Evolutionary conservation across 306 rosid species (phyloP), one percentile per base, ranked within the genome.

Genomic region (Malus orientalis): DNA sequence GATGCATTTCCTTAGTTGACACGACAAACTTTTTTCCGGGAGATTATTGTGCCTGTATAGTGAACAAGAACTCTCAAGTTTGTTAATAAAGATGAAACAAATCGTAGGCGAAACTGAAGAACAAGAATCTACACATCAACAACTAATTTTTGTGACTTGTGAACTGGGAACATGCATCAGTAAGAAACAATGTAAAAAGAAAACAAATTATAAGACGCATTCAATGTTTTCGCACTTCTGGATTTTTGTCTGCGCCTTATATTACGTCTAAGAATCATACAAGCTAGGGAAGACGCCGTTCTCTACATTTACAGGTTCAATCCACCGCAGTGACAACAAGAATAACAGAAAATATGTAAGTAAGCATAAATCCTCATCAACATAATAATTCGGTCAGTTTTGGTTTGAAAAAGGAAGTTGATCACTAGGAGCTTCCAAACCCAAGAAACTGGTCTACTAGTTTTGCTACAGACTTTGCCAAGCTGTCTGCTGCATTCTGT

Each of bases 361-460:
- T 19, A 15, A 8, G 1, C 12, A 7, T 33, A 32, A 64, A 18
- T 20, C 29, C 66, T 20, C 75, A 71, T 20, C 8, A 23, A 11
- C 29, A 51, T 32, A 15, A 20, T n/a, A 13, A 57, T 13, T 22
- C 63, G 2, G 54, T 33, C 23, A 57, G 55, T 5, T 58, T 14
- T 0, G 23, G 15, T 8, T 59, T 73, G 25, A 4, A 9, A 9
- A 1, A 29, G 14, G 9, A 40, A 25, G 36, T 57, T 57, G 55
- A 33, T 57, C 51, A 74, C 67, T 25, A 59, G 13, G 78, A 73
- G 78, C 72, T 68, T 33, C 76, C 66, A 51, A 60, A 54, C 62
- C 96, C 98, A 25, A 89, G 84, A 86, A 89, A 87, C 62, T 81
- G 85, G 70, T 86, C 90, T 78, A 90, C 92, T 65, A 92, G 83